Evolutionary conservation across 345 rosid genomes (phyloP).

Genomic region (Zanthoxylum bungeanum): DNA sequence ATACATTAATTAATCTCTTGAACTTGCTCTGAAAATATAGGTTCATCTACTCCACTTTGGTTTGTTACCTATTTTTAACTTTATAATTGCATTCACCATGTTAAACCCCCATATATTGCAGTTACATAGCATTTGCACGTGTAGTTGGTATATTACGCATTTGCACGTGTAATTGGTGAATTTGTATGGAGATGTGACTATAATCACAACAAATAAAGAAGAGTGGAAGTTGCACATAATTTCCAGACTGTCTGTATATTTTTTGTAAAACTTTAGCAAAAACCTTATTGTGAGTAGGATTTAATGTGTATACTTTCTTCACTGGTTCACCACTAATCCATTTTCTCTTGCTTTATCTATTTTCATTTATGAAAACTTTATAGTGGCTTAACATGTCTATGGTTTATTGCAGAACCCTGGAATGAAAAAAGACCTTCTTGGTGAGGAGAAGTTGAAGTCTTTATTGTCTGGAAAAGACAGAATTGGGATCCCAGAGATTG

Average conservation of each 20-base stretch:
- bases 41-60: background rate
- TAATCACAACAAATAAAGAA: background rate
- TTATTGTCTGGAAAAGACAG: slow-evolving; percentile 39
- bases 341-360: background rate
- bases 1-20: background rate
- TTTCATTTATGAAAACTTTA: background rate
- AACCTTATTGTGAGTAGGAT: too few species aligned
- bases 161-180: background rate
- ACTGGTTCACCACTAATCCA: background rate
- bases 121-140: background rate
- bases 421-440: slow-evolving; percentile 30
- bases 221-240: background rate
- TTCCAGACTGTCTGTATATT: background rate
- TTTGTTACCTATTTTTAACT: background rate
- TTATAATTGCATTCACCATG: background rate
- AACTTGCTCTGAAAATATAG: background rate
- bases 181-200: background rate
- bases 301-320: too few species aligned
- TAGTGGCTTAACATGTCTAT: background rate
- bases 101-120: background rate
- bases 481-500: slow-evolving; percentile 37
- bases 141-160: too few species aligned
- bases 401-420: slow-evolving; percentile 36
- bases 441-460: slow-evolving; percentile 37
- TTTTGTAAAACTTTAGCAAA: background rate